Percentiles rank a stretch among this genome's conserved stretches.
phyloP scores from a whole-genome alignment of 805 yeast genomes.

The Yamadazyma ubonensis region DNA sequence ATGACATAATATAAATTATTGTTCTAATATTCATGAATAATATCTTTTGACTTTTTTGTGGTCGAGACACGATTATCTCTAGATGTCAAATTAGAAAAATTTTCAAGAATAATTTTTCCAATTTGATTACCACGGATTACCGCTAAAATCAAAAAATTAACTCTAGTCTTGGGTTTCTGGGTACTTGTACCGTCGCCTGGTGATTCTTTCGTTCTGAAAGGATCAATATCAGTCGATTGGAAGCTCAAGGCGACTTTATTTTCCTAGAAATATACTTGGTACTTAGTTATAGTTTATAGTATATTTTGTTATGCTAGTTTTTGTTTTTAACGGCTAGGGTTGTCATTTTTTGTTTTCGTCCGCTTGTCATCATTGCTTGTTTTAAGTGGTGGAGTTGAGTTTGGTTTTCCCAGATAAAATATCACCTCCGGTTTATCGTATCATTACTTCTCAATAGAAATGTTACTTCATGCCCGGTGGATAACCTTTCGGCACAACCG shows the following conservation, averaged over 20 bases:
- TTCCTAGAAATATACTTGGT: slow-evolving; percentile 6
- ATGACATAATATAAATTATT: slow-evolving; percentile 16
- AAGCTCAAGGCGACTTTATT: background rate
- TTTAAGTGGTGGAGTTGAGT: slow-evolving; percentile 11
- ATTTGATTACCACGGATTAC: slow-evolving; percentile 35
- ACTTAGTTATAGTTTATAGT: slow-evolving; percentile 4
- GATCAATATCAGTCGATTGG: slow-evolving; percentile 3
- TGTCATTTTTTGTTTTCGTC: slow-evolving; percentile 12
- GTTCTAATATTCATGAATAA: slow-evolving; percentile 2
- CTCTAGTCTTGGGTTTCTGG: slow-evolving; percentile 10
- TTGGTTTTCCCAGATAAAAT: slow-evolving; percentile 35
- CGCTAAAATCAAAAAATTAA: slow-evolving; percentile 15
- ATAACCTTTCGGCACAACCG: slow-evolving; percentile 20
- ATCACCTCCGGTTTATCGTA: slow-evolving; percentile 47
- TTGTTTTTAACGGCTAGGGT: slow-evolving; percentile 16
- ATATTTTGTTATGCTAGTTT: slow-evolving; percentile 12
- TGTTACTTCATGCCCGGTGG: slow-evolving; percentile 52
- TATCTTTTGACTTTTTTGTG: too few relatives aligned
- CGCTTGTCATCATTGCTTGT: slow-evolving; percentile 6
- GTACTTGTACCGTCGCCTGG: slow-evolving; percentile 1
- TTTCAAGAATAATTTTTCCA: slow-evolving; percentile 5
- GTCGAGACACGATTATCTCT: too few relatives aligned
- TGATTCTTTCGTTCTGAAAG: slow-evolving; percentile 22
- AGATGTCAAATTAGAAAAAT: slow-evolving; percentile 3
- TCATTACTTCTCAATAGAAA: slow-evolving; percentile 37